Evolutionary conservation across 1,284 basidiomycete species (phyloP), one percentile per base, ranked within the genome.

Genomic region (Melampsora occidentalis): DNA sequence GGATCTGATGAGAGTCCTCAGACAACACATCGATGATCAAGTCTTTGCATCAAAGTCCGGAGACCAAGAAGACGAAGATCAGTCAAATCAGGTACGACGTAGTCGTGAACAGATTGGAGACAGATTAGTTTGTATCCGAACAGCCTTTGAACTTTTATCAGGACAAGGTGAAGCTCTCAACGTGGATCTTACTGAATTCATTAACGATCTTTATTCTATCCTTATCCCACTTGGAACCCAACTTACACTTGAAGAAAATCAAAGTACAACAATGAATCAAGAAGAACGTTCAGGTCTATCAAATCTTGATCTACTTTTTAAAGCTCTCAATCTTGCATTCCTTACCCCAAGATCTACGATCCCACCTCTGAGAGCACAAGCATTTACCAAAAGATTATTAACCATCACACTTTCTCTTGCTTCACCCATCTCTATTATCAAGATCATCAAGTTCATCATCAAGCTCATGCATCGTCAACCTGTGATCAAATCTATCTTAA

Each of bases 101-200:
- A 25, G 16, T 39, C 39, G 35, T 28, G 46, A 80, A 79, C 65
- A 77, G 81, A 85, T 89, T 76, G 88, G 88, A 78, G 89, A 88
- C 81, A 89, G 89, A 81, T 86, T 99, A 78, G 85, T 91, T 72
- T 97, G 93, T 81, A 93, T 99, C 80, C 90, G 92, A 77, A 97
- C 97, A 46, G 96, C 95, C 5, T 97, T 98, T 81, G 95, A 99
- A 82, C 88, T 99, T 68, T 88, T 99, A 61, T 91, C 91, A 20
- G 97, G 96, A 14, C 97, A 99, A 88, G 95, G 94, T 89, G 73
- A 99, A 85, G 92, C 95, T 28, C 87, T 99, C 80, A 95, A 96
- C 81, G 91, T 99, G 81, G 97, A 99, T 85, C 86, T 99, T 67
- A 88, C 86, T 80, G 96, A 97, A 81, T 95, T 99, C 82, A 87